phyloP scores from a whole-genome alignment of 345 rosid species.

The Linum trigynum region DNA sequence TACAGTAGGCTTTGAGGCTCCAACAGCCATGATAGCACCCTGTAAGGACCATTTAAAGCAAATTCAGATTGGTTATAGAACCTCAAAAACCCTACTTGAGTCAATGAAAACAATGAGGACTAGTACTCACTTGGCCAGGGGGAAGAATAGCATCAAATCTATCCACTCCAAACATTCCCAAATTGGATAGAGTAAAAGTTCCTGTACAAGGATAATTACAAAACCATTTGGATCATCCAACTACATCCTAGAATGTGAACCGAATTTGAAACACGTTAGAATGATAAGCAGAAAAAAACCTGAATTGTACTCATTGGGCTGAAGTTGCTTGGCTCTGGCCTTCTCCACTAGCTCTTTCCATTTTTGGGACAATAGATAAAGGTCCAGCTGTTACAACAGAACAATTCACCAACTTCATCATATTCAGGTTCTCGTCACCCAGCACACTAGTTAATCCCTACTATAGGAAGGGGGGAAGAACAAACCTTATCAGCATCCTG shows the following conservation, averaged over 20 bases:
- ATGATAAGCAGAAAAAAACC: slow-evolving; percentile 30
- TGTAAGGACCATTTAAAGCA: slow-evolving; percentile 22
- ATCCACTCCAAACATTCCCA: slow-evolving; percentile 96
- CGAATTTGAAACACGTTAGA: neutral
- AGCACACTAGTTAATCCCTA: neutral
- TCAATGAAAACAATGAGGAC: neutral
- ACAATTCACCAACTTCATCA: slow-evolving; percentile 5
- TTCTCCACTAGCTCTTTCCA: slow-evolving; percentile 96
- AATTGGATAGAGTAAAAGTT: slow-evolving; percentile 84
- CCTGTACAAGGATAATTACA: slow-evolving; percentile 36
- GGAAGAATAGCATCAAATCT: slow-evolving; percentile 98
- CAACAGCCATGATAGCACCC: slow-evolving; percentile 99
- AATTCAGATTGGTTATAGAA: slow-evolving; percentile 8
- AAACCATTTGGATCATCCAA: neutral
- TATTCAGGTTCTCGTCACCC: neutral
- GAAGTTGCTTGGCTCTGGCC: slow-evolving; percentile 80
- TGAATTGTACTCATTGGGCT: slow-evolving; percentile 91
- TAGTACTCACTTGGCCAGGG: slow-evolving; percentile 68
- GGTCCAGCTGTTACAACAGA: slow-evolving; percentile 60
- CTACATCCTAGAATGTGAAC: neutral
- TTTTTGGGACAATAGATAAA: slow-evolving; percentile 74
- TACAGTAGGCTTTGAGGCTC: slow-evolving; percentile 89
- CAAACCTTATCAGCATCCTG: slow-evolving; percentile 89
- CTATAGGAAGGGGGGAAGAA: neutral
- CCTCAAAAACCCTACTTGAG: neutral